Base-by-base conservation (phyloP, 1,284 basidiomycete genomes). In the Grifola frondosa region DNA sequence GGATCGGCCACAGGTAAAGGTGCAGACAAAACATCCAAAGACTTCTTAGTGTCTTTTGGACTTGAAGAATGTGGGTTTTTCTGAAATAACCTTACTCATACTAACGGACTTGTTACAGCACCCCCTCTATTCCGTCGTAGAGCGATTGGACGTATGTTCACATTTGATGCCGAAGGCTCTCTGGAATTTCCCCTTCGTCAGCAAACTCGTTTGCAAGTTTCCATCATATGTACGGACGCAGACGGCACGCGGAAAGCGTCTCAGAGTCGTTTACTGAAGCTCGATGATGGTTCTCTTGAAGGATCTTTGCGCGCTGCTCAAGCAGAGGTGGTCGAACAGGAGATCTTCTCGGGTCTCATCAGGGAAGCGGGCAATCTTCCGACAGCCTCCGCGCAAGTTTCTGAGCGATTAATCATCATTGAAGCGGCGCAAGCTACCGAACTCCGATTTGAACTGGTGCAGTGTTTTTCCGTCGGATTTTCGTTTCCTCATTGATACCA, bases 1-100 rank as follows among this genome's bases (percentile, higher is more conserved):
- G 85, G 84, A 28, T 74, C 81, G 20, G 68, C 79, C 1, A 80
- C 71, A 0, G 86, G 84, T 9, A 86, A 85, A 62, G 82, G 84
- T 23, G 77, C 82, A 11, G 87, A 90, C 57, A 82, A 77, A 62
- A 83, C 88, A 2, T 78, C 84, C 0, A 88, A 81, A 51, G 88
- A 91, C 55, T 88, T 91, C 56, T 63, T 87, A 28, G 72, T 91
- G 41, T 82, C 84, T 1, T 90, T 81, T 53, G 85, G 86, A 9
- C 64, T 91, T 5, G 88, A 90, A 65, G 82, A 87, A 69, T 85
- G 88, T 90, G 49, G 22, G 56, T 53, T 32, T 32, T 40, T 23
- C 26, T 44, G 48, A 26, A 26, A 34, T 39, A 34, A 31, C 17
- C 45, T 44, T 51, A 31, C 37, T 32, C 43, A 17, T 29, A n/a